phyloP scores from a whole-genome alignment of 2,329 filamentous ascomycete species.

The Periconia sp. region DNA sequence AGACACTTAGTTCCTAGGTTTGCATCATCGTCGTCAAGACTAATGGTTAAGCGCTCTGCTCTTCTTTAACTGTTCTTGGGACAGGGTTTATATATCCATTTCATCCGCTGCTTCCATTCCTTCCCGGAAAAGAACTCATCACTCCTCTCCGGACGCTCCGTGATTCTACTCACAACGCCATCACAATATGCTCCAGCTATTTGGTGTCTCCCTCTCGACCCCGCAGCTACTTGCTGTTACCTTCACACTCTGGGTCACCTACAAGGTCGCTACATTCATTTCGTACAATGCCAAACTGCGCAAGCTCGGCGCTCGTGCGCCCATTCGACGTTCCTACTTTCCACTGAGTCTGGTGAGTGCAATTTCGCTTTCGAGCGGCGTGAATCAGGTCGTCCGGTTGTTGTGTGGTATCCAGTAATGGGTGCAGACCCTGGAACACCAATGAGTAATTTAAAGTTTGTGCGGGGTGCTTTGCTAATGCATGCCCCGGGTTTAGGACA shows the following conservation, averaged over 20 bases:
- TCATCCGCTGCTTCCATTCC: not conserved
- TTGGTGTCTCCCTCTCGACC: slow-evolving; percentile 19
- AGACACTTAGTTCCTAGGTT: too few relatives aligned
- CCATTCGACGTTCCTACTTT: slow-evolving; percentile 38
- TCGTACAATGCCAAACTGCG: slow-evolving; percentile 41
- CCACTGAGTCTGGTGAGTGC: slow-evolving; percentile 52
- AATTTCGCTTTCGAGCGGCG: not conserved
- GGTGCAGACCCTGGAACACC: too few relatives aligned
- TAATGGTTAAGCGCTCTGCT: too few relatives aligned
- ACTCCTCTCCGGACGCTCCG: not conserved
- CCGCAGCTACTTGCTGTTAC: slow-evolving; percentile 25
- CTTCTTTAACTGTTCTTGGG: too few relatives aligned
- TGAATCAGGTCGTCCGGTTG: not conserved
- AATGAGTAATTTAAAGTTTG: not conserved
- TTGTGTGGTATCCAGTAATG: too few relatives aligned
- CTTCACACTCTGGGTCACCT: slow-evolving; percentile 20
- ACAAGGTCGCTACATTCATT: slow-evolving; percentile 20
- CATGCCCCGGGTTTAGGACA: slow-evolving; percentile 44
- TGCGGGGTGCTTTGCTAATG: not conserved
- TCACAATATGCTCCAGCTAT: slow-evolving; percentile 24
- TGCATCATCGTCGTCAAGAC: too few relatives aligned
- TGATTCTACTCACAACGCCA: not conserved
- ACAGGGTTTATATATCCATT: not conserved
- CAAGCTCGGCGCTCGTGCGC: slow-evolving; percentile 50
- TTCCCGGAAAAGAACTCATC: not conserved